Base-by-base conservation (phyloP, 805 yeast species). In the Debaryomyces prosopidis region DNA sequence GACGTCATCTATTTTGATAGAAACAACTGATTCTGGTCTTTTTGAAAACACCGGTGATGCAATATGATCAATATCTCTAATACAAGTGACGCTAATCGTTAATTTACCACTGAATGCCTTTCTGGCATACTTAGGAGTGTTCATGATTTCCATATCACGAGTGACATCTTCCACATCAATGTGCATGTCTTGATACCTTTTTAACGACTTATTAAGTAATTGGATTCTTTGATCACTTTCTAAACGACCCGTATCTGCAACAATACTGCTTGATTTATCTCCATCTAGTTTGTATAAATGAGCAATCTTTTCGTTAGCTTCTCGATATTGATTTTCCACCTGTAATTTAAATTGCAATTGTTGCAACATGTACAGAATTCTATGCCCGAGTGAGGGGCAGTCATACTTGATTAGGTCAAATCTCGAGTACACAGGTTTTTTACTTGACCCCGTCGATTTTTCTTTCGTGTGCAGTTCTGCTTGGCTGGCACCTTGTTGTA, bases 321-420 rank as follows among this genome's bases (percentile, higher is more conserved):
- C 92, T 57, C 85, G 84, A 66, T 92, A 94, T 66, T 94, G 96
- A 55, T 88, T 83, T 64, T 94, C 99, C 32, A 92, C 96, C 59
- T 92, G 94, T 38, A 92, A 76, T 66, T 94, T 94, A 65, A 92
- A 90, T 62, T 91, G 96, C 48, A 94, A 75, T 65, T 90, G 96
- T 68, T 91, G 97, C 44, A 92, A 77, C 98, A 94, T 91, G 57
- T 88, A 84, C 66, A 89, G 97, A 59, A 94, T 94, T 51, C 94
- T 81, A 57, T 94, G 97, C 9, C 97, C 97, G 54, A 94, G 71
- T 0, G 96, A 88, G 0, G 97, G 97, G 55, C 96, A 88, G 58
- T 94, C 97, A 60, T 89, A 90, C 57, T 90, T 90, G 61, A 89
- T 77, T 45, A 94, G 74, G 63, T 94, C 99, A 53, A 87, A 71